Base-by-base conservation (phyloP, 805 yeast genomes). In the Nakazawaea ernobii region DNA sequence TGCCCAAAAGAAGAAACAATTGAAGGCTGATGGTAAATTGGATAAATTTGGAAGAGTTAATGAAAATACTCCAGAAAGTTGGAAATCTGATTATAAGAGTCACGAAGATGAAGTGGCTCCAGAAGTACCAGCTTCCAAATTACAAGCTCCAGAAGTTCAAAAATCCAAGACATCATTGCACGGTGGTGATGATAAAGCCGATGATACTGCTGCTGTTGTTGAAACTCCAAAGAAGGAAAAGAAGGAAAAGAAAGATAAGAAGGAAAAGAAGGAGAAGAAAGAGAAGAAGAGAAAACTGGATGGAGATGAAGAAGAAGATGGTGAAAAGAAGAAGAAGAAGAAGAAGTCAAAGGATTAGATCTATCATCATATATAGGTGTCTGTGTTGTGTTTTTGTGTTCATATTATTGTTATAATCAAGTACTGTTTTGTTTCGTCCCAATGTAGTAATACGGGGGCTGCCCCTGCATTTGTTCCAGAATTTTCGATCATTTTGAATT, bases 1-100 rank as follows among this genome's bases (percentile, higher is more conserved):
- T 66, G 98, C 99, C 52, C 89, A 87, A 71, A 90, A 90, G 84
- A 94, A 94, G 86, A 94, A 94, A 79, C 96, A 92, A 76, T 75
- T 94, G 78, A 92, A 91, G 79, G 86, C 95, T 46, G 96, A 86
- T 56, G 99, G 98, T 62, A 92, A 94, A 73, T 82, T 94, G 63
- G 99, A 94, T 76, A 88, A 92, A 71, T 94, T 71, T 63, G 99
- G 99, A 54, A 84, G 96, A 74, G 76, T 74, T 54, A 94, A 90
- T 63, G 99, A 94, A 70, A 84, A 80, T 66, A 94, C 99, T 28
- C 99, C 99, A 60, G 86, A 80, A 41, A 75, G 80, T 36, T 94
- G 99, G 99, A 90, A 89, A 74, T 74, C 75, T 59, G 82, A 79
- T 42, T 94, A 92, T 67, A 86, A 84, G 57, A 80, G 84, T 63